Percentiles rank a stretch among this genome's conserved stretches.
Evolutionary conservation across 345 rosid species (phyloP).

Genomic region (Nephelium lappaceum): DNA sequence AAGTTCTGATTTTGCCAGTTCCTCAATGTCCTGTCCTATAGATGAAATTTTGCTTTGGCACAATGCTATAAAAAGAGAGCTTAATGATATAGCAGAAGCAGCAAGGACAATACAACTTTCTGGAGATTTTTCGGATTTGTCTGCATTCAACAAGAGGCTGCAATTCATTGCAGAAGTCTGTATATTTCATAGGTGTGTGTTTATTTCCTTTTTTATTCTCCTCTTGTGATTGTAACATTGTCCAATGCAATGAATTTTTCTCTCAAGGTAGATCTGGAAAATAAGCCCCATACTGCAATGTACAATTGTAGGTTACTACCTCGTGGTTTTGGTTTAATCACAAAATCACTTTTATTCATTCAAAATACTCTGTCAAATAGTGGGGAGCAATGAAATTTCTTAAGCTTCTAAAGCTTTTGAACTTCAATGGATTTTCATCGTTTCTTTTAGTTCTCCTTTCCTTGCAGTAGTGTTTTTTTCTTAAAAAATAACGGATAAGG

Average conservation of each 20-base stretch:
- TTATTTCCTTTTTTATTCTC: constrained; percentile 1
- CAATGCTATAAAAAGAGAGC: constrained; percentile 55
- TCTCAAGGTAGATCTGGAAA: not conserved
- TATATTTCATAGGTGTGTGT: constrained; percentile 58
- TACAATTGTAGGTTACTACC: not conserved
- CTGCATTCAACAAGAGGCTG: constrained; percentile 55
- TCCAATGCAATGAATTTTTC: not conserved
- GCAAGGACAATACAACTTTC: constrained; percentile 53
- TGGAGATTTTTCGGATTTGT: constrained; percentile 54
- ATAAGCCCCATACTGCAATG: not conserved
- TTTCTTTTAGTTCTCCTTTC: not conserved
- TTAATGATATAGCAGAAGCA: constrained; percentile 52
- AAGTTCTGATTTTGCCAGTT: constrained; percentile 26
- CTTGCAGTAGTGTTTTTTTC: not conserved
- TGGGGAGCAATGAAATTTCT: not conserved
- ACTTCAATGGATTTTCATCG: not conserved
- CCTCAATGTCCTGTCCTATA: constrained; percentile 44
- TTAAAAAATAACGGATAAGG: not conserved
- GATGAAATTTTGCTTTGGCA: constrained; percentile 68
- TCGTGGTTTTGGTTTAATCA: not conserved
- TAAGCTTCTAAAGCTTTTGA: not conserved
- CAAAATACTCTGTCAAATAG: not conserved
- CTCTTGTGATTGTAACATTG: not conserved
- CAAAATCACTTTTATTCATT: not conserved
- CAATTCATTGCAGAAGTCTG: constrained; percentile 68